Evolutionary conservation across 768 basidiomycete species (phyloP).

Genomic region (Tulasnella sp.): DNA sequence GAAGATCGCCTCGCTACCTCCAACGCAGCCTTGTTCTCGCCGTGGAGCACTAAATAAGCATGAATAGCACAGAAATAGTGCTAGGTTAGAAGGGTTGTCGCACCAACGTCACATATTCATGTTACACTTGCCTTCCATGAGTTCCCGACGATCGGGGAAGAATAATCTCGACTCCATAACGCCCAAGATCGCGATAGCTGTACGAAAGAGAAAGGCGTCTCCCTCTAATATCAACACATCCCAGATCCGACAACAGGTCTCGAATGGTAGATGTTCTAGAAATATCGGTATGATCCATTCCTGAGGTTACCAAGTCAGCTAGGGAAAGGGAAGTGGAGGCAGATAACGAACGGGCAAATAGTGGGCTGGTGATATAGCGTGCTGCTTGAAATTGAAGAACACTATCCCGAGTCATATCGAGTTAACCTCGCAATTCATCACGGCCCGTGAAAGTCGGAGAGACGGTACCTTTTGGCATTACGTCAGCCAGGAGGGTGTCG

Average conservation of each 20-base stretch:
- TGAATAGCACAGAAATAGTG: no score
- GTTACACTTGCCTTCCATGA: constrained; percentile 65
- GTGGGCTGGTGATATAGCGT: constrained; percentile 75
- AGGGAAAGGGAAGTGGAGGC: not conserved
- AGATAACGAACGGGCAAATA: constrained; percentile 42
- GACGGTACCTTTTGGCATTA: constrained; percentile 78
- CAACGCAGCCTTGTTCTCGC: constrained; percentile 70
- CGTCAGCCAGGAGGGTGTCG: constrained; percentile 81
- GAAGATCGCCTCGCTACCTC: constrained; percentile 60
- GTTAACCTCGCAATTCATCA: not conserved
- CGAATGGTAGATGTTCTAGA: constrained; percentile 78
- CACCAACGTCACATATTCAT: no score
- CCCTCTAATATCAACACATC: constrained; percentile 81
- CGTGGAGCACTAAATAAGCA: constrained; percentile 33
- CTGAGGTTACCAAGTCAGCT: no score
- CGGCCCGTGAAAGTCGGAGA: not conserved
- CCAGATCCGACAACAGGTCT: constrained; percentile 81
- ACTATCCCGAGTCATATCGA: constrained; percentile 34
- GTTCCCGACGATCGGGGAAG: constrained; percentile 71
- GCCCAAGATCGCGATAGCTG: constrained; percentile 68
- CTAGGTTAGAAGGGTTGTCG: no score
- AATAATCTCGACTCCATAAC: constrained; percentile 78
- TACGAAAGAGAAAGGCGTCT: constrained; percentile 80
- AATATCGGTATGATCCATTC: constrained; percentile 78
- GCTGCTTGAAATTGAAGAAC: constrained; percentile 90